Conservation (phyloP, 2,329 filamentous ascomycete species). For the Alternaria panax region DNA sequence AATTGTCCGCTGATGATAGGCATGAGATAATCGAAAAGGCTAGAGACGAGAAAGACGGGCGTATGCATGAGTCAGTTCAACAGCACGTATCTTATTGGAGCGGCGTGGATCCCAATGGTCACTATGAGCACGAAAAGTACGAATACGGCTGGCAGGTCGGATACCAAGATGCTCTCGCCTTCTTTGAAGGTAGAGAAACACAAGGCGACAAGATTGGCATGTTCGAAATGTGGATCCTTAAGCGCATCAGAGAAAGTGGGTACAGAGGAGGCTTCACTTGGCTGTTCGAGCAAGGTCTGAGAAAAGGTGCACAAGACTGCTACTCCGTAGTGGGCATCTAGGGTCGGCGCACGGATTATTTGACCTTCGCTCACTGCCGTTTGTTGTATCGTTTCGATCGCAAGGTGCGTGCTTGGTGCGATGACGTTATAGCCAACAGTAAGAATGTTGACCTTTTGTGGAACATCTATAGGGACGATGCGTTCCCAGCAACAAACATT, state of each 20-base stretch:
- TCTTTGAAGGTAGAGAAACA: conserved; percentile 56
- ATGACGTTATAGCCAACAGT: conserved; percentile 5
- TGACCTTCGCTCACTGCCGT: background rate
- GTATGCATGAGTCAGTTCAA: conserved; percentile 46
- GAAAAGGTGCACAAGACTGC: conserved; percentile 57
- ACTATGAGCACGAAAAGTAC: conserved; percentile 63
- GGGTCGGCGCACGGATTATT: background rate
- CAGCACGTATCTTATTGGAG: conserved; percentile 62
- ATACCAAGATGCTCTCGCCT: conserved; percentile 61
- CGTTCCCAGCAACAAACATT: background rate
- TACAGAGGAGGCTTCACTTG: conserved; percentile 58
- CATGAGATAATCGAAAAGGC: conserved; percentile 49
- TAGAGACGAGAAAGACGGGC: conserved; percentile 48
- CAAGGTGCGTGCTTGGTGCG: background rate
- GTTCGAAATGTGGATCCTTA: conserved; percentile 65
- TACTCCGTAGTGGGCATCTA: conserved; percentile 29
- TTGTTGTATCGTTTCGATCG: background rate
- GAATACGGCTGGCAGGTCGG: conserved; percentile 64
- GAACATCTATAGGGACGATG: background rate
- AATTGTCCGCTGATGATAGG: conserved; percentile 20
- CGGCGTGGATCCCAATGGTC: conserved; percentile 51
- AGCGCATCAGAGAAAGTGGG: conserved; percentile 61
- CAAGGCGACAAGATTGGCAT: conserved; percentile 62
- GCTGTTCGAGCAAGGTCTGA: conserved; percentile 60
- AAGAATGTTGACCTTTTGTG: background rate